Evolutionary conservation across 1,284 basidiomycete genomes (phyloP), one percentile per base, ranked within the genome.

Genomic region (Rhodotorula sp.): DNA sequence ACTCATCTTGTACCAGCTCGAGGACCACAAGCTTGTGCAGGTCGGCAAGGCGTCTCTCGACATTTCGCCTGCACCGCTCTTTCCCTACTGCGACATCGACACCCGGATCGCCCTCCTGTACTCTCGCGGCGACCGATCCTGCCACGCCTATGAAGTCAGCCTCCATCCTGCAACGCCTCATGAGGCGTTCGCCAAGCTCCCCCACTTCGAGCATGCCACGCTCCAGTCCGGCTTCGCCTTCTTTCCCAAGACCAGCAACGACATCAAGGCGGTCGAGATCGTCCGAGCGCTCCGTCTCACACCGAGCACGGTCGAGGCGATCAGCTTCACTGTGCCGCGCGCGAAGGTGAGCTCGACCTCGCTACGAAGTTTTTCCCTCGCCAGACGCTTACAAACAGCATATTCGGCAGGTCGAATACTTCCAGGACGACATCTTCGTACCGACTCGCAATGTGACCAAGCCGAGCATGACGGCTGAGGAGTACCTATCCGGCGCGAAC

Each of bases 221-320:
- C 79, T 83, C 2, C 83, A 84, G 70, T 61, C 81, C 15, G 82
- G 80, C 1, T 77, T 81, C 15, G 76, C 77, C 1, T 84, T 82
- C 76, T 70, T 81, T 22, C 78, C 79, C 0, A 84, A 84, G 74
- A 64, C 77, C 32, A 58, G 68, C 19, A 77, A 81, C 47, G 81
- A 84, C 69, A 79, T 83, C 20, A 76, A 73, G 51, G 78, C 92
- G 82, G 90, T 94, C 30, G 86, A 89, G 79, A 90, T 94, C 77
- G 77, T 81, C 13, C 82, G 82, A 52, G 87, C 87, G 22, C 80
- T 81, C 27, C 84, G 90, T 51, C 82, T 88, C 59, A 92, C 94
- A n/a, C 89, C 91, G 80, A 93, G 92, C 81, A 91, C 94, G 58
- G 88, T 96, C 36, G 81, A 83, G 66, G 77, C 79, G 52, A 81